These are phyloP conservation scores for Colletotrichum sp. DNA, from an alignment of 2,329 filamentous ascomycete genomes.

Conservation along the genomic window DNA sequence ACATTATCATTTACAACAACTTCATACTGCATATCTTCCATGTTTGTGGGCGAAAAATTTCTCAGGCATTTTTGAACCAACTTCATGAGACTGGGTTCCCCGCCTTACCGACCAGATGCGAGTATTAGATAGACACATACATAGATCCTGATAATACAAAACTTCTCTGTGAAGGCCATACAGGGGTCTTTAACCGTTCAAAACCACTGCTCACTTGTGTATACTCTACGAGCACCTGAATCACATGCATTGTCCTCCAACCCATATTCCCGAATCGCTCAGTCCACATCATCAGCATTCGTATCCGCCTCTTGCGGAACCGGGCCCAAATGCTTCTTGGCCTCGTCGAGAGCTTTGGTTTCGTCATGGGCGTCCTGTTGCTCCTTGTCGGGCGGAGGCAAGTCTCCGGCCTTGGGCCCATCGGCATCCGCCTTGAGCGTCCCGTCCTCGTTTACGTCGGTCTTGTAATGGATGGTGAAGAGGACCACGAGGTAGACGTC, in stretches of 20 bases:
- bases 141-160: background rate
- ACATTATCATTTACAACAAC: background rate
- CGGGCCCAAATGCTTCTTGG: constrained; percentile 39
- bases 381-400: constrained; percentile 16
- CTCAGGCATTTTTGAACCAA: background rate
- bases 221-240: background rate
- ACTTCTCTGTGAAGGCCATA: background rate
- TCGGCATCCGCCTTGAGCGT: constrained; percentile 50
- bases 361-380: constrained; percentile 34
- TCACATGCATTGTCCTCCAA: background rate
- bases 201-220: background rate
- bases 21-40: background rate
- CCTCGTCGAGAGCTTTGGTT: constrained; percentile 41
- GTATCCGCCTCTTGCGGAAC: constrained; percentile 30
- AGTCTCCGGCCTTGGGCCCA: constrained; percentile 30
- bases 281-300: constrained; percentile 51
- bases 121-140: background rate
- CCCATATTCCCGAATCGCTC: background rate
- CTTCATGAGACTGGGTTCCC: background rate
- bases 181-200: background rate
- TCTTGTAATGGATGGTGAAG: constrained; percentile 77
- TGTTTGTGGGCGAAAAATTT: background rate
- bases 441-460: constrained; percentile 66
- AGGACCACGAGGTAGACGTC: constrained; percentile 81
- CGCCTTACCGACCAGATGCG: background rate